These are phyloP conservation scores for Backusella liffmaniae DNA, from an alignment of 192 early-diverging fungal genomes.

Conservation along the genomic window DNA sequence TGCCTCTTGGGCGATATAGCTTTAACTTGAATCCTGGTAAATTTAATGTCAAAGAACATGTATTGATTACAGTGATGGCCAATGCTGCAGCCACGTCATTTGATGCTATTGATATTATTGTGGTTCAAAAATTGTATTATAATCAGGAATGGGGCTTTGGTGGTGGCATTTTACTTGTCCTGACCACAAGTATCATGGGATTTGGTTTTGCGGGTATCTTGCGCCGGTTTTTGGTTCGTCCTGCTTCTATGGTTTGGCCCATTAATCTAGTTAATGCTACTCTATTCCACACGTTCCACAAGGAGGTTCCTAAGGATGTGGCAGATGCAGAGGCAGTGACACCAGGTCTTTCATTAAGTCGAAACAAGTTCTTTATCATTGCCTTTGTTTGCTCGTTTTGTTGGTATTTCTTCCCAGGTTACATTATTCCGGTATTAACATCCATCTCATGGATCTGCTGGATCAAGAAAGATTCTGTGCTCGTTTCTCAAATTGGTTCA, in stretches of 20 bases:
- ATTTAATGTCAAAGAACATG: constrained; percentile 90
- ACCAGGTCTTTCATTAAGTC: constrained; percentile 23
- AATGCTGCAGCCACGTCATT: constrained; percentile 66
- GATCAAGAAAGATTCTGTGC: constrained; percentile 49
- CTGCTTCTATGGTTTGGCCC: constrained; percentile 44
- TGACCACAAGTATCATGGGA: constrained; percentile 61
- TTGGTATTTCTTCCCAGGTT: constrained; percentile 64
- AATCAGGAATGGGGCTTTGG: constrained; percentile 64
- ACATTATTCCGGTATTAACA: constrained; percentile 66
- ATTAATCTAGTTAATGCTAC: constrained; percentile 55
- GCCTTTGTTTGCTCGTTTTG: constrained; percentile 41
- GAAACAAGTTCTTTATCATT: constrained; percentile 47
- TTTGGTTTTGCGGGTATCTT: constrained; percentile 44
- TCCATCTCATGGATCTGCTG: constrained; percentile 66
- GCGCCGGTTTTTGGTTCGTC: constrained; percentile 44
- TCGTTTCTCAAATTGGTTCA: constrained; percentile 52
- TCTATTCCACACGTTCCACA: constrained; percentile 46
- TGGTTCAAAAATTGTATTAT: constrained; percentile 67
- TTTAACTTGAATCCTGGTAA: constrained; percentile 76
- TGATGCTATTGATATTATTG: constrained; percentile 76
- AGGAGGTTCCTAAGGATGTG: constrained; percentile 31
- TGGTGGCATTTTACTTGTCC: constrained; percentile 60
- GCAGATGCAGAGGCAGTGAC: constrained; percentile 24
- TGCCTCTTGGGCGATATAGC: constrained; percentile 48
- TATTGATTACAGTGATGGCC: constrained; percentile 77